Conservation (phyloP, 208 protist species). For the Acanthamoeba royreba region DNA sequence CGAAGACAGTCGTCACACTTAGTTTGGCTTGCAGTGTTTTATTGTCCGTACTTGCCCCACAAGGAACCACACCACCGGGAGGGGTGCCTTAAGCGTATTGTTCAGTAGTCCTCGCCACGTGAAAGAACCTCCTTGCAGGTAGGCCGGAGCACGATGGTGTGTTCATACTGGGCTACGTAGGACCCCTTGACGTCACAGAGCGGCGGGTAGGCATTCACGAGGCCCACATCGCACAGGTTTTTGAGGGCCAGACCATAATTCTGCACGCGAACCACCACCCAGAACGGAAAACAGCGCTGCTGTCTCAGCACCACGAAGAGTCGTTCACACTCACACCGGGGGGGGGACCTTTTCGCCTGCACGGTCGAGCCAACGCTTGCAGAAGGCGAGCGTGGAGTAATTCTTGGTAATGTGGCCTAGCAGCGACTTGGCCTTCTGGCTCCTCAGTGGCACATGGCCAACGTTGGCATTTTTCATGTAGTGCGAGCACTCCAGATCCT, state of each 20-base stretch:
- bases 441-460: constrained; percentile 54
- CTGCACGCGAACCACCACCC: no score
- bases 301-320: background rate
- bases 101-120: constrained; percentile 95
- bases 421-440: constrained; percentile 64
- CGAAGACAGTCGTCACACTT: no score
- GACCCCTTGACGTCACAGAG: constrained; percentile 94
- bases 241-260: constrained; percentile 75
- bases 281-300: background rate
- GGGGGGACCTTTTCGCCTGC: constrained; percentile 86
- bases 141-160: constrained; percentile 93
- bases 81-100: no score
- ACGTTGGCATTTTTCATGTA: constrained; percentile 95
- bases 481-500: constrained; percentile 96
- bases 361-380: constrained; percentile 95
- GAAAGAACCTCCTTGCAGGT: constrained; percentile 96
- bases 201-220: constrained; percentile 90
- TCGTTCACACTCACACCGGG: constrained; percentile 64
- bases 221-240: constrained; percentile 75
- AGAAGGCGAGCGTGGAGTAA: constrained; percentile 96
- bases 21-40: no score
- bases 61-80: no score
- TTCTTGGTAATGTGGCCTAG: constrained; percentile 77
- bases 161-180: constrained; percentile 98
- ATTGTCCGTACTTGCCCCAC: no score